Conservation (phyloP, 2,329 filamentous ascomycete species). For the Cladorrhinum sp. region DNA sequence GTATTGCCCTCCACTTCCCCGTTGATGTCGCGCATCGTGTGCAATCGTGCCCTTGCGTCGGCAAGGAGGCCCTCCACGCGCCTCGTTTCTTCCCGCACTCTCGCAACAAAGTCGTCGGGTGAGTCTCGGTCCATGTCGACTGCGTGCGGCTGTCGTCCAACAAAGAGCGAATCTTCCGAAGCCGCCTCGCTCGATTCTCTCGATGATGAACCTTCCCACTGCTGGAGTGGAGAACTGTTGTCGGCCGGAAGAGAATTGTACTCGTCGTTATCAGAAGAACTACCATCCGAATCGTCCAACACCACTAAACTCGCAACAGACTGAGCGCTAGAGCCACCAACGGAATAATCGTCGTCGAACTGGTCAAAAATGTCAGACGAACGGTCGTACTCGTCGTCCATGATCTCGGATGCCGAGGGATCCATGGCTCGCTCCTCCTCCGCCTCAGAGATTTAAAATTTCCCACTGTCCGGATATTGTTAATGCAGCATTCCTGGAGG, state of each 20-base stretch:
- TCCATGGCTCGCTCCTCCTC: neutral
- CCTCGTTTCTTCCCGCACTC: neutral
- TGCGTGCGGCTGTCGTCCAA: neutral
- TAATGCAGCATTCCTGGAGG: too few relatives aligned
- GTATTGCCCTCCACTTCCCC: neutral
- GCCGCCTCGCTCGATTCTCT: neutral
- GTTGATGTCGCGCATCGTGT: neutral
- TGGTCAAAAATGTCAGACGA: slow-evolving; percentile 7
- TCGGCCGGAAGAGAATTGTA: too few relatives aligned
- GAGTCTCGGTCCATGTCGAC: neutral
- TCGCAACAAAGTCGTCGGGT: neutral
- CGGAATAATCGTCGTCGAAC: too few relatives aligned
- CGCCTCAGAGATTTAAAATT: neutral
- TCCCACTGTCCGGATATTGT: neutral
- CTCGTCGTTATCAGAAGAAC: neutral
- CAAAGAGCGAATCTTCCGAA: slow-evolving; percentile 10
- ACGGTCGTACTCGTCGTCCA: slow-evolving; percentile 3
- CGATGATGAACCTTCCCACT: neutral
- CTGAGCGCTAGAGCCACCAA: neutral
- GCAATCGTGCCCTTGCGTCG: neutral
- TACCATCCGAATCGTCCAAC: neutral
- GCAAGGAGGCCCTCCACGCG: neutral
- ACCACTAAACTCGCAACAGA: neutral
- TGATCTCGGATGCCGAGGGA: slow-evolving; percentile 4
- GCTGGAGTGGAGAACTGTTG: neutral